Base-by-base conservation (phyloP, 1,284 basidiomycete species). In the Ceratobasidium sp. region DNA sequence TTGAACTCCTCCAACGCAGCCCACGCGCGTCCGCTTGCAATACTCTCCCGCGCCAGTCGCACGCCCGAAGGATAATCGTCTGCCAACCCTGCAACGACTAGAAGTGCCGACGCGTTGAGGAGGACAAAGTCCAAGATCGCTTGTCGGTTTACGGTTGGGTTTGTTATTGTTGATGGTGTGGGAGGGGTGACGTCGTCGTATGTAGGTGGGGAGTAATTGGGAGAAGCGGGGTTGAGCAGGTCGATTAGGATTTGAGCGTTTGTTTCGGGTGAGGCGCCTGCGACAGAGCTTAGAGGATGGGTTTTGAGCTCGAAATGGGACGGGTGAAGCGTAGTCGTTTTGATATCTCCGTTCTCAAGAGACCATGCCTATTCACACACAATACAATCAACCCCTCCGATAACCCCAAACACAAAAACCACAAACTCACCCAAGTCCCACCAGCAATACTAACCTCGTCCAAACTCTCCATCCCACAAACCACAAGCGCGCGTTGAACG, bases 391-490 rank as follows among this genome's bases (percentile, higher is more conserved):
- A 81, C 90, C 88, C 0, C 94, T 88, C 44, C 83, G 78, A 26
- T 90, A 91, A 23, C 63, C 23, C 77, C 91, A 87, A 61, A 66
- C 61, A 40, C 84, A 84, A 49, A 94, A 86, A n/a, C n/a, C 53
- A 4, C 53, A n/a, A 89, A 89, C 90, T 92, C 18, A 91, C 93
- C 86, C 91, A 90, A 12, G 97, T 97, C n/a, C 93, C 90, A 0
- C 97, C 97, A 4, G 92, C 96, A 83, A 95, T 95, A 83, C 94
- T 95, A 83, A 99, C 95, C 88, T 99, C 97, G 85, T 99, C 97
- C 60, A 99, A 89, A 0, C 91, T 91, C 84, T 99, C 98, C 66
- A 90, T 91, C 1, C 97, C 97, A 82, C 97, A 99, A 0, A 99
- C 97, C 51, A 99, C 96, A 82, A 98, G 88, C 6, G 96, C 97